phyloP scores from a whole-genome alignment of 2,329 filamentous ascomycete species.

The Colletotrichum endophyticum region DNA sequence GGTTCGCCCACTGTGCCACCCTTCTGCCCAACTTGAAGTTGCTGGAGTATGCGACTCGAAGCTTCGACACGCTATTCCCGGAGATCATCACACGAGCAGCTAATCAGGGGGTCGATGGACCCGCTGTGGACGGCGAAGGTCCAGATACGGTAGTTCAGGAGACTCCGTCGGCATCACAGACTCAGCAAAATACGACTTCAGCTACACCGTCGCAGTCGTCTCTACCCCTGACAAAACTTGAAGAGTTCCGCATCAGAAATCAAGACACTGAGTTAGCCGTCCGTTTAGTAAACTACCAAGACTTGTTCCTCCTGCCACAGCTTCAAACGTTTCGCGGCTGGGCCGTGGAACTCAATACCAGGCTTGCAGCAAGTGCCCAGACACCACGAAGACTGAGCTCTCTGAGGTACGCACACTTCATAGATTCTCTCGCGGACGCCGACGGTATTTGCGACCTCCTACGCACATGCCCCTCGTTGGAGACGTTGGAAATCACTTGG shows the following conservation, averaged over 20 bases:
- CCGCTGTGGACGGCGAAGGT: neutral
- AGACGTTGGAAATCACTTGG: neutral
- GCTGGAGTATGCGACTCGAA: neutral
- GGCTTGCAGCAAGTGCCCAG: neutral
- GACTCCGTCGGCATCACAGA: neutral
- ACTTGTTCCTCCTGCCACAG: neutral
- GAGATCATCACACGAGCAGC: neutral
- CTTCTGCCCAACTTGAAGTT: neutral
- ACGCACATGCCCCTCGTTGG: neutral
- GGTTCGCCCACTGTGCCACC: neutral
- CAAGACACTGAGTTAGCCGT: neutral
- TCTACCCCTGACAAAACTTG: neutral
- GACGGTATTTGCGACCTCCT: neutral
- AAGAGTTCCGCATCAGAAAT: neutral
- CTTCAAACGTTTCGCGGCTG: neutral
- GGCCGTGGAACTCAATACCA: neutral
- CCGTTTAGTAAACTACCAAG: neutral
- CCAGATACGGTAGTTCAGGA: fast-evolving
- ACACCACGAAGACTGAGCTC: neutral
- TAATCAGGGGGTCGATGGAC: neutral
- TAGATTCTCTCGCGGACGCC: neutral
- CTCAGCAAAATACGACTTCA: neutral
- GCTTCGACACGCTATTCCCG: neutral
- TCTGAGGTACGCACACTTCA: neutral
- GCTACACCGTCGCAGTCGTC: too few relatives aligned